Conservation (phyloP, 495 filamentous ascomycete species). For the Xylaria bambusicola region DNA sequence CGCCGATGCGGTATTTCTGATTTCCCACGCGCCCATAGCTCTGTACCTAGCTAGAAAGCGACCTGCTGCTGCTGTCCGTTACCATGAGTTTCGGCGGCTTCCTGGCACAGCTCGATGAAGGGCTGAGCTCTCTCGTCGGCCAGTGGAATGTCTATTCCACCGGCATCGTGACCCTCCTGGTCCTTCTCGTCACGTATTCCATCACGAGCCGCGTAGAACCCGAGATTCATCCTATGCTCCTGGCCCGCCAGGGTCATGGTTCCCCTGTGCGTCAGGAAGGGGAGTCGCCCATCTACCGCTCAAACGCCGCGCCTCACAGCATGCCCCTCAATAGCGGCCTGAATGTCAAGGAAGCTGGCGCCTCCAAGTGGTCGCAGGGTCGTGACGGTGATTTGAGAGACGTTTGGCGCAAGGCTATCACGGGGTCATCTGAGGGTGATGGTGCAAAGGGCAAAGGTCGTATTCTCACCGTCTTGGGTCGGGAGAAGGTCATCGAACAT, state of each 20-base stretch:
- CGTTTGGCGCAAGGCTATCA: conserved; percentile 78
- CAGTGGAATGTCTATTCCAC: conserved; percentile 82
- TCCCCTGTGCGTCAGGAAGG: conserved; percentile 79
- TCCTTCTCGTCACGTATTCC: conserved; percentile 56
- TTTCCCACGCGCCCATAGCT: not conserved
- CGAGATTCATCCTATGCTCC: conserved; percentile 86
- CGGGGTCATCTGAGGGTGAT: conserved; percentile 62
- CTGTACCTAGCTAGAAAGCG: not conserved
- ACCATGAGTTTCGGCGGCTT: conserved; percentile 57
- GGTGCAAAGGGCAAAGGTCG: conserved; percentile 64
- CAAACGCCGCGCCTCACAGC: conserved; percentile 77
- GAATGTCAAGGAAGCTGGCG: conserved; percentile 79
- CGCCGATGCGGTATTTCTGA: conserved; percentile 3
- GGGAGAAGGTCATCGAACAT: conserved; percentile 69
- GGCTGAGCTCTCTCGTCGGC: conserved; percentile 65
- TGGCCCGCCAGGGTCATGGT: conserved; percentile 78
- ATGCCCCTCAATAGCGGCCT: conserved; percentile 81
- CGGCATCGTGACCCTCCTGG: conserved; percentile 60
- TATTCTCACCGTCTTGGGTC: conserved; percentile 80
- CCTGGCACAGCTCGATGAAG: conserved; percentile 64
- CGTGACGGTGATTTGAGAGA: conserved; percentile 90
- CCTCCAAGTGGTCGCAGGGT: conserved; percentile 78
- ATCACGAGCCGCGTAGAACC: conserved; percentile 61
- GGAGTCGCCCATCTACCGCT: conserved; percentile 81
- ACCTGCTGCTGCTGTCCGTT: conserved; percentile 39